phyloP scores from a whole-genome alignment of 1,284 basidiomycete species.

The Irpex lacteus region DNA sequence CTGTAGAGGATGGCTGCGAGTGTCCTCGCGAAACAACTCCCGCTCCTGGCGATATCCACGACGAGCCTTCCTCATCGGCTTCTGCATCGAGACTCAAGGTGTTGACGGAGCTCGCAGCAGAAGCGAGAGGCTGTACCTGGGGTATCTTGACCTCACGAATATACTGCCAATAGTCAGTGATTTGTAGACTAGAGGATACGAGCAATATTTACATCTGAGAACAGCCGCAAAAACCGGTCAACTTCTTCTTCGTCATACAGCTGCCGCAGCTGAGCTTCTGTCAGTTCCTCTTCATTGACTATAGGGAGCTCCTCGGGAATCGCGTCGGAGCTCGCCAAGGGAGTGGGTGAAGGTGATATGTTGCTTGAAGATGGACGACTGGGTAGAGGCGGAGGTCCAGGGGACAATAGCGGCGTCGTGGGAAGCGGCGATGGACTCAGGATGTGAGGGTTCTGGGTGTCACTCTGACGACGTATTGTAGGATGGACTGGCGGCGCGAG shows the following conservation, averaged over 20 bases:
- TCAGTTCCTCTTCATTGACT: slow-evolving; percentile 24
- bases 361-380: not conserved
- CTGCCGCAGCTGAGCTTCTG: slow-evolving; percentile 45
- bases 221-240: slow-evolving; percentile 52
- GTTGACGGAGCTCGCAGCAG: slow-evolving; percentile 2
- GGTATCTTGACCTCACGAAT: slow-evolving; percentile 54
- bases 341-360: not conserved
- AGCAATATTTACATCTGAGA: slow-evolving; percentile 44
- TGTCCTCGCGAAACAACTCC: too few species aligned
- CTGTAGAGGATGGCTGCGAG: not conserved
- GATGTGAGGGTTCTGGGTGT: not conserved
- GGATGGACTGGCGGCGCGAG: slow-evolving; percentile 2
- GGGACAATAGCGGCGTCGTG: not conserved
- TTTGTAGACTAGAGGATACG: too few species aligned
- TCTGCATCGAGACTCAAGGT: not conserved
- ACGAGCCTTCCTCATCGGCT: slow-evolving; percentile 6
- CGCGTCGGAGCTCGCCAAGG: not conserved
- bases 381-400: not conserved
- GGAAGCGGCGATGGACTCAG: not conserved
- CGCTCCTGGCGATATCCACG: not conserved
- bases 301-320: not conserved
- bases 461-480: not conserved
- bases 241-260: slow-evolving; percentile 65
- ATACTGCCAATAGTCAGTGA: slow-evolving; percentile 38
- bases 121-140: not conserved